A percentile compares a stretch with the other conserved stretches of the same genome.
phyloP scores from a whole-genome alignment of 2,329 filamentous ascomycete genomes.

The Cordyceps militaris region DNA sequence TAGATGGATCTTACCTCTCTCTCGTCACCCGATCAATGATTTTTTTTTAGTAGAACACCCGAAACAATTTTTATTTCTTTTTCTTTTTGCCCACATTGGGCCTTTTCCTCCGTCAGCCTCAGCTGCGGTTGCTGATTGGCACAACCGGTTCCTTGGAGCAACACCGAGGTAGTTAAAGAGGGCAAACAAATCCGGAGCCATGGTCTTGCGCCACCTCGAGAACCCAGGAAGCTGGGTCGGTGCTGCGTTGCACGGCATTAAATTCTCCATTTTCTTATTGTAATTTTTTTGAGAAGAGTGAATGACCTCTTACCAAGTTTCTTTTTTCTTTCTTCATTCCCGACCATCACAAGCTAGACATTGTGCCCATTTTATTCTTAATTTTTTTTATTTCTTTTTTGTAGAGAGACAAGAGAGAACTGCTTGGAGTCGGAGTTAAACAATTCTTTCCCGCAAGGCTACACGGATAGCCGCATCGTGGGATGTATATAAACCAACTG shows the following conservation, averaged over 20 bases:
- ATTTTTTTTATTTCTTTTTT: too few relatives aligned
- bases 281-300: too few relatives aligned
- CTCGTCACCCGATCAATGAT: constrained; percentile 3
- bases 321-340: not conserved
- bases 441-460: not conserved
- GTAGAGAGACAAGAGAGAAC: not conserved
- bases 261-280: constrained; percentile 4
- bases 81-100: too few relatives aligned
- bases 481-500: constrained; percentile 2
- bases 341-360: not conserved
- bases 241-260: constrained; percentile 7
- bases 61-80: too few relatives aligned
- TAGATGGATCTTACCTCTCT: not conserved
- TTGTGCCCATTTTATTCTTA: too few relatives aligned
- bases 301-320: too few relatives aligned
- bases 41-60: not conserved
- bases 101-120: too few relatives aligned
- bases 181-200: constrained; percentile 1
- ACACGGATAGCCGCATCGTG: constrained; percentile 5
- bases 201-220: not conserved
- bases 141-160: not conserved
- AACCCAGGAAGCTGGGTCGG: not conserved
- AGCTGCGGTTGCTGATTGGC: too few relatives aligned
- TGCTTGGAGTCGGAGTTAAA: not conserved
- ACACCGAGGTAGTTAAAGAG: too few relatives aligned